Evolutionary conservation across 2,329 filamentous ascomycete genomes (phyloP).

Genomic region (Fusarium bactridioides): DNA sequence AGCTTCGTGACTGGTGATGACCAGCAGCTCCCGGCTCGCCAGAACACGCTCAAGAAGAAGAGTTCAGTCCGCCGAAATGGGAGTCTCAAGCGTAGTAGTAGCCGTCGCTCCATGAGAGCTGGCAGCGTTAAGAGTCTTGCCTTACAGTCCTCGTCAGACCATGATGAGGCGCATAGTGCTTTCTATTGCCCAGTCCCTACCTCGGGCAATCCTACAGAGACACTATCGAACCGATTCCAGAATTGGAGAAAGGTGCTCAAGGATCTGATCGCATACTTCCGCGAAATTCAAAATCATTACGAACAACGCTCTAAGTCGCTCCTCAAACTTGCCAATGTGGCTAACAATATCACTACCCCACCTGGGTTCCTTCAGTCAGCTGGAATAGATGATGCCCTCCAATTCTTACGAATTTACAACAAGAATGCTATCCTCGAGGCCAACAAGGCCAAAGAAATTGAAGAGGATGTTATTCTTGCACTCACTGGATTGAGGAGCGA

Average conservation of each 20-base stretch:
- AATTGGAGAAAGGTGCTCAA: constrained; percentile 97
- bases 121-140: constrained; percentile 86
- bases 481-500: constrained; percentile 87
- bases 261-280: constrained; percentile 91
- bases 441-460: constrained; percentile 88
- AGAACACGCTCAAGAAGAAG: constrained; percentile 89
- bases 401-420: constrained; percentile 83
- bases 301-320: constrained; percentile 85
- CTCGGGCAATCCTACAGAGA: constrained; percentile 84
- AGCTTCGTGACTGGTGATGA: constrained; percentile 61
- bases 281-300: constrained; percentile 89
- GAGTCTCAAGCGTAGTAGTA: constrained; percentile 81
- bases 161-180: constrained; percentile 78
- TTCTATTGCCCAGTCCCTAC: constrained; percentile 93
- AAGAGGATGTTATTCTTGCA: constrained; percentile 89
- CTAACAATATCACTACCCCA: constrained; percentile 81
- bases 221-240: constrained; percentile 87
- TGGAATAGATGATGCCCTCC: constrained; percentile 86
- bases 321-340: constrained; percentile 81
- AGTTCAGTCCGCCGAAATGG: constrained; percentile 75
- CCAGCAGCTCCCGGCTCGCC: constrained; percentile 53
- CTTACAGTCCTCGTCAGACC: constrained; percentile 72
- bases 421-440: constrained; percentile 80
- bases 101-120: constrained; percentile 81
- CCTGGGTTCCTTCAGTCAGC: constrained; percentile 79